Base-by-base conservation (phyloP, 2,329 filamentous ascomycete genomes). In the Pseudomassariella vexata region DNA sequence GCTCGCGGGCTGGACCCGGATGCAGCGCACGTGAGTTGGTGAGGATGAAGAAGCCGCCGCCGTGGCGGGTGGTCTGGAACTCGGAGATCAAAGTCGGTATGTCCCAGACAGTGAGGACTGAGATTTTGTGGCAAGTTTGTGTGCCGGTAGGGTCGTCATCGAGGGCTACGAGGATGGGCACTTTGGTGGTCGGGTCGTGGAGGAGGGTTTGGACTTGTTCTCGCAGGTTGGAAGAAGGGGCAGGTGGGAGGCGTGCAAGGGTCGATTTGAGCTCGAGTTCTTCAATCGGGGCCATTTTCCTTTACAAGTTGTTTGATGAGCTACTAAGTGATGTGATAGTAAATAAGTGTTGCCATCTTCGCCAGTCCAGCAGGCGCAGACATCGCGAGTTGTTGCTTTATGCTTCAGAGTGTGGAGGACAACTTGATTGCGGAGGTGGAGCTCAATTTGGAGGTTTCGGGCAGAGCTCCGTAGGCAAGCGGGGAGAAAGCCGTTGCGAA, bases 111-210 rank as follows among this genome's bases (percentile, higher is more conserved):
- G 69, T 72, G 14, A 78, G 56, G 2, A 77, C 70, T 30, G 59
- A 52, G 37, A 78, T 66, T 41, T 70, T 63, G 48, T 76, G 69
- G 49, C 72, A 76, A n/a, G 73, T 77, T 45, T 77, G 73, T 0
- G 72, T 77, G n/a, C 72, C 71, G 1, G 73, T 77, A 19, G 72
- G 71, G 34, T 76, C 71, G 37, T 76, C 72, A 32, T 76, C 71
- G 5, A 69, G 56, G 1, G 57, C 56, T 5, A 69, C 55, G 6
- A 64, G 51, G 7, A 55, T 46, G 9, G 56, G 55, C 5, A 50
- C 19, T 19, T 37, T 34, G 7, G 29, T 30, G 11, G 6, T 21
- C 2, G 38, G 35, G 28, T 30, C 19, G 22, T 26, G 28, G 16
- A 37, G 23, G 12, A 32, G 22, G 14, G 19, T 20, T 17, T 38